A percentile compares a stretch with the other conserved stretches of the same genome.
Conservation (phyloP, 1,139 yeast species). For the Tardiomyces depauwii region DNA sequence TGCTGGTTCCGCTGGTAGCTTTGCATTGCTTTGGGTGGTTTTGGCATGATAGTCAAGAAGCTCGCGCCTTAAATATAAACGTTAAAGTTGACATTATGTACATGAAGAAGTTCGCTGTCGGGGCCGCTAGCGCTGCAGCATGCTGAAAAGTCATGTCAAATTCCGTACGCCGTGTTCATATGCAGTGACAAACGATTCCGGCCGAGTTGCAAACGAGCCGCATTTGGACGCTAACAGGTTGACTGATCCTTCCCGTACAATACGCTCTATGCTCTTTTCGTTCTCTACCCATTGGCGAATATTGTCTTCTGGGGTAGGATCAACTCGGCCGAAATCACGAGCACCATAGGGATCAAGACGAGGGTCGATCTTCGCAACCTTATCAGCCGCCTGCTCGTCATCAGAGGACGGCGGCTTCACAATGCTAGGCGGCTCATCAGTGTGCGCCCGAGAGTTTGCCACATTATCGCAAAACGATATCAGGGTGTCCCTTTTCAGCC, state of each 20-base stretch:
- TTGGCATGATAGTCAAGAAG: too few species aligned
- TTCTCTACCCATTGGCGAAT: constrained; percentile 19
- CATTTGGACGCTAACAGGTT: constrained; percentile 16
- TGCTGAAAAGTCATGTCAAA: background rate
- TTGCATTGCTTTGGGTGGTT: too few species aligned
- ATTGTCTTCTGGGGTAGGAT: constrained; percentile 13
- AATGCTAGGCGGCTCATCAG: background rate
- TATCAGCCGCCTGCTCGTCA: background rate
- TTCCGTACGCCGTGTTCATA: background rate
- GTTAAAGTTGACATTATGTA: too few species aligned
- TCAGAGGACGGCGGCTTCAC: background rate
- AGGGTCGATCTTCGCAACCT: constrained; percentile 16
- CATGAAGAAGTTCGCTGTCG: too few species aligned
- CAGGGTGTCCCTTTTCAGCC: constrained; percentile 22
- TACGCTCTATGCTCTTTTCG: constrained; percentile 21
- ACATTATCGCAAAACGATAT: constrained; percentile 20
- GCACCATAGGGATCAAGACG: constrained; percentile 26
- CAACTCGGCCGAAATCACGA: constrained; percentile 12
- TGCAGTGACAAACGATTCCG: background rate
- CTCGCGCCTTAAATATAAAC: too few species aligned
- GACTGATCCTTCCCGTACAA: constrained; percentile 21
- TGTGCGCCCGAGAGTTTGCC: constrained; percentile 10
- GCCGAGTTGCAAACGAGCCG: constrained; percentile 12
- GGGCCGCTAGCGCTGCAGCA: too few species aligned
- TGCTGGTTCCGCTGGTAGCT: background rate